These are phyloP conservation scores for Brassica balearica DNA, from an alignment of 441 rosid genomes.

Conservation along the genomic window DNA sequence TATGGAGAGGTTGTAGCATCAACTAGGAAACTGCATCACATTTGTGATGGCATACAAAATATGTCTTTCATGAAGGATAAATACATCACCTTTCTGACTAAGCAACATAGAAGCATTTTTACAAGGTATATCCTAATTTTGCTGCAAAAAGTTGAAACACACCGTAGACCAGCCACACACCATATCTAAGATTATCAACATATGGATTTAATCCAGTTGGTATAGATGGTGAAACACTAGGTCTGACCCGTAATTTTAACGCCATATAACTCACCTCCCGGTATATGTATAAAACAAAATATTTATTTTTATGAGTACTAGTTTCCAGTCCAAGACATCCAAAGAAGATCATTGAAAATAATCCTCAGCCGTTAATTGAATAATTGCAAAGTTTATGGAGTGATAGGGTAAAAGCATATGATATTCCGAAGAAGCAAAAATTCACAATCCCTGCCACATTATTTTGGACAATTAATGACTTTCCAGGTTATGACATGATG, in stretches of 20 bases:
- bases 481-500: too few relatives aligned
- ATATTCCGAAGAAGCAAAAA: background rate
- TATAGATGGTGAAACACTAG: background rate
- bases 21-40: background rate
- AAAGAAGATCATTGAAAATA: background rate
- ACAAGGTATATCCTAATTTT: too few relatives aligned
- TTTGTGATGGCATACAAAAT: background rate
- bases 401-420: background rate
- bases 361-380: background rate
- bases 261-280: background rate
- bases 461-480: too few relatives aligned
- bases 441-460: background rate
- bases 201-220: background rate
- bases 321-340: background rate
- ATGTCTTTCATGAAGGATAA: background rate
- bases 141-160: background rate
- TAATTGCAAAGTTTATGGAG: background rate
- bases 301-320: background rate
- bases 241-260: background rate
- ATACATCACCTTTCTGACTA: background rate
- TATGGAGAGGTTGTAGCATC: background rate
- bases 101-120: background rate
- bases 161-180: too few relatives aligned
- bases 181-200: background rate
- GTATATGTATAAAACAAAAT: background rate